Percentiles rank a stretch among this genome's conserved stretches.
These are phyloP conservation scores for Chamaecyparis obtusa DNA, from an alignment of 75 land plant genomes.

Conservation along the genomic window DNA sequence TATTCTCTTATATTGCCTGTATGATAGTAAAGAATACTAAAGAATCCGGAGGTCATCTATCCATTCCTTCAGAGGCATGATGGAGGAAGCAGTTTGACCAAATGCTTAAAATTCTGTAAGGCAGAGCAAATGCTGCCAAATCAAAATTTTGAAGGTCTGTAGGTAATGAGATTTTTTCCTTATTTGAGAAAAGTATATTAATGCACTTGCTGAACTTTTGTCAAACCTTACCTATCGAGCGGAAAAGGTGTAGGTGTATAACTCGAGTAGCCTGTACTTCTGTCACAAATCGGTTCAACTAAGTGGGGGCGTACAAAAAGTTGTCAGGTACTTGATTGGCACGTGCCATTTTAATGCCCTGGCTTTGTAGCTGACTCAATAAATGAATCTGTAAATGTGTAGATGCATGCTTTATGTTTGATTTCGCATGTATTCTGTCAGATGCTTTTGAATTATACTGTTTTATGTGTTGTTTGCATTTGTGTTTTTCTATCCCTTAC, in stretches of 20 bases:
- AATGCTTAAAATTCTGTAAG: not conserved
- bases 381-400: slow-evolving; percentile 10
- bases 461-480: not conserved
- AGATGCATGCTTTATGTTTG: slow-evolving; percentile 2
- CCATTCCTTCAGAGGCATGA: not conserved
- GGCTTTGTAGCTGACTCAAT: not conserved
- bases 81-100: not conserved
- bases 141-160: slow-evolving; percentile 1
- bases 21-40: slow-evolving; percentile 3
- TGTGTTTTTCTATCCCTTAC: not conserved
- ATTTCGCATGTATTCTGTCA: not conserved
- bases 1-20: not conserved
- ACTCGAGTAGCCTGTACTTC: not conserved
- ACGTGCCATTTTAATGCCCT: not conserved
- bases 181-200: slow-evolving; percentile 8
- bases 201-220: not conserved
- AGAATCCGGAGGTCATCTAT: not conserved
- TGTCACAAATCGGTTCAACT: not conserved
- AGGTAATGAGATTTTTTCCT: not conserved
- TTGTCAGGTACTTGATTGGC: not conserved
- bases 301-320: slow-evolving; percentile 4
- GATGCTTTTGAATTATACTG: not conserved
- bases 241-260: slow-evolving; percentile 4
- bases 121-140: slow-evolving; percentile 9
- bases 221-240: not conserved